These are phyloP conservation scores for Tuber indicum DNA, from an alignment of 495 filamentous ascomycete genomes.

Conservation along the genomic window DNA sequence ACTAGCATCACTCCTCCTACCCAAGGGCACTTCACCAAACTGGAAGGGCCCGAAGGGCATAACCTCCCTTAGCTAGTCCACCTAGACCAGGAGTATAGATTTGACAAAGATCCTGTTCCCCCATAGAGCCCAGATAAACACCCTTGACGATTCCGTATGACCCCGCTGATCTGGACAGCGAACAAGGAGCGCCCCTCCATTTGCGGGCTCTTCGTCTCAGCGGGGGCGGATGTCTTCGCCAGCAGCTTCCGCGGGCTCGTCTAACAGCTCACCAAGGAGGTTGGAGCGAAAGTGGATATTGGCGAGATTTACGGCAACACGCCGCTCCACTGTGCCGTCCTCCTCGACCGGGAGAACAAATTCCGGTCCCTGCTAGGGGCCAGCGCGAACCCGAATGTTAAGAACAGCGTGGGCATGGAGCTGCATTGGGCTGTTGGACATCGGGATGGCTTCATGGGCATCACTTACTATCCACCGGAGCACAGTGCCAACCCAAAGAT, in stretches of 20 bases:
- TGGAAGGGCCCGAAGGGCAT: conserved; percentile 14
- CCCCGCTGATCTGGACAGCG: conserved; percentile 45
- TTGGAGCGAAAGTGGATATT: conserved; percentile 6
- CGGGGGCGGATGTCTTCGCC: neutral
- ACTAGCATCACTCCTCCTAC: conserved; percentile 19
- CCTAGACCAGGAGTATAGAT: conserved; percentile 8
- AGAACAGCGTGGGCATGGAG: conserved; percentile 9
- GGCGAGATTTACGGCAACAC: conserved; percentile 24
- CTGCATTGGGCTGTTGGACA: conserved; percentile 26
- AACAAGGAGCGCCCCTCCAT: conserved; percentile 8
- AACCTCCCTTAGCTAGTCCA: conserved; percentile 12
- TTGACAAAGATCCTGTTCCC: conserved; percentile 44
- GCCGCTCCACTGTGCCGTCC: conserved; percentile 20
- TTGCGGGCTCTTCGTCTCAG: neutral
- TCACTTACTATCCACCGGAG: neutral
- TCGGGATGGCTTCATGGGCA: conserved; percentile 10
- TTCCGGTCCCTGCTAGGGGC: conserved; percentile 19
- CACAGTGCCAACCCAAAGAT: neutral
- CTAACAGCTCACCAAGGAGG: neutral
- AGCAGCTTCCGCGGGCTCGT: neutral
- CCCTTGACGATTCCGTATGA: conserved; percentile 38
- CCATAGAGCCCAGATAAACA: conserved; percentile 42
- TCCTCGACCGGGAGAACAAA: conserved; percentile 17
- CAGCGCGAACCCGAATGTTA: conserved; percentile 15
- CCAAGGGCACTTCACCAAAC: conserved; percentile 17